Percentiles rank a stretch among this genome's conserved stretches.
phyloP scores from a whole-genome alignment of 768 basidiomycete species.

The Kwoniella botswanensis region DNA sequence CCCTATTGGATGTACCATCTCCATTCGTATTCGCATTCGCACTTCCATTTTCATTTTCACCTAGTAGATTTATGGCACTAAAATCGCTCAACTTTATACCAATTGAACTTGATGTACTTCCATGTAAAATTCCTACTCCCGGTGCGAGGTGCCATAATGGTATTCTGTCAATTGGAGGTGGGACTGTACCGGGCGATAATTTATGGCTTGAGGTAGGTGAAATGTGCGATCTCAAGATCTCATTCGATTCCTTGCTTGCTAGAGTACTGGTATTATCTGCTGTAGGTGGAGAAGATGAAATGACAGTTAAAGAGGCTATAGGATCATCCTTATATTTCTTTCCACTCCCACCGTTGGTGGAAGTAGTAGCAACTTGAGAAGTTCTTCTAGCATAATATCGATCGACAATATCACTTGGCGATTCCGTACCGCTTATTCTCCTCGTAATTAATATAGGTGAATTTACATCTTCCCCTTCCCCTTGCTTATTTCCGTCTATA shows the following conservation, averaged over 20 bases:
- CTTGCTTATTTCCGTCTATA: background rate
- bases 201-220: background rate
- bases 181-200: background rate
- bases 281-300: conserved; percentile 18
- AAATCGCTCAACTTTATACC: conserved; percentile 49
- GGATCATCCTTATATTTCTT: conserved; percentile 31
- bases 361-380: background rate
- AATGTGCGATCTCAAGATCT: background rate
- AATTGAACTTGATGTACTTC: conserved; percentile 44
- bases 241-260: background rate
- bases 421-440: conserved; percentile 9
- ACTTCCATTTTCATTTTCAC: background rate
- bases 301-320: conserved; percentile 43
- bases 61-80: conserved; percentile 42
- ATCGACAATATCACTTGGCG: conserved; percentile 7
- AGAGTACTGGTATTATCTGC: background rate
- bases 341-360: background rate
- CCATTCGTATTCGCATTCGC: no score
- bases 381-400: conserved; percentile 4
- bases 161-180: conserved; percentile 28
- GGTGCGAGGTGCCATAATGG: conserved; percentile 51
- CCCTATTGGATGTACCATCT: background rate
- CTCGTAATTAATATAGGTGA: conserved; percentile 13
- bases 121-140: conserved; percentile 44
- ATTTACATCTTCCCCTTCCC: background rate